Percentiles rank a stretch among this genome's conserved stretches.
Conservation (phyloP, 805 yeast species). For the Candida nemodendra region DNA sequence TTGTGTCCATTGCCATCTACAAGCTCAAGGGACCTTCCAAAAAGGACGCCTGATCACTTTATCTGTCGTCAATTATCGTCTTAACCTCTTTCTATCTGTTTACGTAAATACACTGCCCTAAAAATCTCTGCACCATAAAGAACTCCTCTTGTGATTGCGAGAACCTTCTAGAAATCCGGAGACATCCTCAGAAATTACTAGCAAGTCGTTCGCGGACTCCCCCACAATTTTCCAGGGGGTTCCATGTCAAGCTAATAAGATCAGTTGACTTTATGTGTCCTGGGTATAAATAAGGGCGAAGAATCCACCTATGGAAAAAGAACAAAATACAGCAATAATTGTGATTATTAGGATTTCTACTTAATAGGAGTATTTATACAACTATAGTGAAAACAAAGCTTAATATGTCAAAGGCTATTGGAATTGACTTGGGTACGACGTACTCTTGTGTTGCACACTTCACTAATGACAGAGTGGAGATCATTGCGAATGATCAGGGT, state of each 20-base stretch:
- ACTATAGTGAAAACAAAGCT: background rate
- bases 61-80: too few relatives aligned
- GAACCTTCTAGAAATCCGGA: slow-evolving; percentile 11
- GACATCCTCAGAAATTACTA: background rate
- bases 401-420: slow-evolving; percentile 45
- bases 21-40: slow-evolving; percentile 29
- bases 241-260: background rate
- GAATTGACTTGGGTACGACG: slow-evolving; percentile 83
- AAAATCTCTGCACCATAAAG: too few relatives aligned
- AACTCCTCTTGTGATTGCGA: slow-evolving; percentile 2
- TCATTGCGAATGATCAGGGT: slow-evolving; percentile 97
- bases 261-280: background rate
- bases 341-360: background rate
- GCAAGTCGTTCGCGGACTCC: slow-evolving; percentile 1
- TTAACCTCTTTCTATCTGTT: too few relatives aligned
- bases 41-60: slow-evolving; percentile 6
- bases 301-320: background rate
- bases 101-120: too few relatives aligned
- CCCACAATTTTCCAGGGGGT: slow-evolving; percentile 4
- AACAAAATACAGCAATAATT: background rate
- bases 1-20: slow-evolving; percentile 72
- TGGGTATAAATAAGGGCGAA: background rate
- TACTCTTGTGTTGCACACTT: slow-evolving; percentile 95
- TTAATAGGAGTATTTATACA: background rate
- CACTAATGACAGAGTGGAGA: slow-evolving; percentile 87